Conservation (phyloP, 805 yeast species). For the Groenewaldozyma salmanticensis region DNA sequence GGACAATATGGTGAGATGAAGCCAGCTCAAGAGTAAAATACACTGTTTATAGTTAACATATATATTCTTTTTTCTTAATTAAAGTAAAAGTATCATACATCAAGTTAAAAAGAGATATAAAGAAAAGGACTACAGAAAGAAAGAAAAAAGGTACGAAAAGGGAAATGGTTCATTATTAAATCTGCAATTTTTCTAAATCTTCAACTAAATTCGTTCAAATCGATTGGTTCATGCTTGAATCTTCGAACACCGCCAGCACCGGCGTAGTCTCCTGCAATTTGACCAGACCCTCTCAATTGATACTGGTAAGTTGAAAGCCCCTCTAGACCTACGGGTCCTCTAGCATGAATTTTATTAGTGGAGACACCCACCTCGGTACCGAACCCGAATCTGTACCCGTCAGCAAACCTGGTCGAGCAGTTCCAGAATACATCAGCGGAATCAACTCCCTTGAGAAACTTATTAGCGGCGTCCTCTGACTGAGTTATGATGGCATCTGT, state of each 20-base stretch:
- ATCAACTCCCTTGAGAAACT: slow-evolving; percentile 76
- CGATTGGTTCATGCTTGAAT: slow-evolving; percentile 60
- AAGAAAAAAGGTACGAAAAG: too few species aligned
- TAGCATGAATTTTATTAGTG: slow-evolving; percentile 92
- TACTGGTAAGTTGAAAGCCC: slow-evolving; percentile 95
- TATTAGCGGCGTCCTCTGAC: slow-evolving; percentile 57
- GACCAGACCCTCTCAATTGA: slow-evolving; percentile 86
- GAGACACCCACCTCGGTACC: slow-evolving; percentile 98
- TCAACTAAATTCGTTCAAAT: too few species aligned
- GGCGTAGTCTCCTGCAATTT: slow-evolving; percentile 78
- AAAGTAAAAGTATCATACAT: too few species aligned
- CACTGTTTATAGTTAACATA: too few species aligned
- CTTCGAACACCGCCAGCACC: slow-evolving; percentile 85
- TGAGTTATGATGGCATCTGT: slow-evolving; percentile 89
- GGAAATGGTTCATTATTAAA: too few species aligned
- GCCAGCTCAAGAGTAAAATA: slow-evolving; percentile 4
- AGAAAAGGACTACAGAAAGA: not conserved
- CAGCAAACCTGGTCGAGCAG: slow-evolving; percentile 94
- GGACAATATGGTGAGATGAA: slow-evolving; percentile 60
- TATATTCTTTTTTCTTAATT: too few species aligned
- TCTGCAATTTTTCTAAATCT: too few species aligned
- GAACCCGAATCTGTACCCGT: slow-evolving; percentile 96
- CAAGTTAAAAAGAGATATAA: too few species aligned
- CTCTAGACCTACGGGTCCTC: slow-evolving; percentile 98
- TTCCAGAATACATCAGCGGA: slow-evolving; percentile 98